Evolutionary conservation across 441 rosid genomes (phyloP).

Genomic region (Erysimum cheiri): DNA sequence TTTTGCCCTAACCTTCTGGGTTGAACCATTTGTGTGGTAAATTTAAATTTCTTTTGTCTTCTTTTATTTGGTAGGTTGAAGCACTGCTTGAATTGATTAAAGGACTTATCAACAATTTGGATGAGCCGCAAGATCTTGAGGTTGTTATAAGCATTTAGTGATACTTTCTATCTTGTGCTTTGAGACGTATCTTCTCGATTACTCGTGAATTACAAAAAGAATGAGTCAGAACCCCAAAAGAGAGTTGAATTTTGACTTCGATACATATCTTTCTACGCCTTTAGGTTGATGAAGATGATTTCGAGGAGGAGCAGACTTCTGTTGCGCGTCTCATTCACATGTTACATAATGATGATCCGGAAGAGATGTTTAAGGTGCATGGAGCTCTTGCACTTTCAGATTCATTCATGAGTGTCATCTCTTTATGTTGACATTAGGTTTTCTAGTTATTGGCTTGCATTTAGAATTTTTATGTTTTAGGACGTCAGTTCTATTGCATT

Average conservation of each 20-base stretch:
- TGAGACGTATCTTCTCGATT: conserved; percentile 20
- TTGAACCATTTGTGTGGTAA: conserved; percentile 32
- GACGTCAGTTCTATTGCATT: conserved; percentile 18
- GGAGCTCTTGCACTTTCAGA: conserved; percentile 31
- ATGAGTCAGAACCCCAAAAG: conserved; percentile 7
- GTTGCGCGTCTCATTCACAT: conserved; percentile 96
- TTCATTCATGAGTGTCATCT: conserved; percentile 26
- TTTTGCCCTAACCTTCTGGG: conserved; percentile 30
- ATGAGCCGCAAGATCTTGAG: conserved; percentile 57
- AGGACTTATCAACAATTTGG: conserved; percentile 93
- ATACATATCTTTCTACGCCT: conserved; percentile 18
- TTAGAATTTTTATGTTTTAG: conserved; percentile 13
- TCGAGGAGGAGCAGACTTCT: conserved; percentile 95
- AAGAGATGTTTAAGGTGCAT: conserved; percentile 96
- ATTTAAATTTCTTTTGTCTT: conserved; percentile 11
- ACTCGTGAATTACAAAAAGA: conserved; percentile 8
- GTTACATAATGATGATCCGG: conserved; percentile 83
- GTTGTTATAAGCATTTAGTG: conserved; percentile 59
- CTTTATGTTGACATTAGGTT: conserved; percentile 31
- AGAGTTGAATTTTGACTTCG: conserved; percentile 24
- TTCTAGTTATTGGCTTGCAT: conserved; percentile 36
- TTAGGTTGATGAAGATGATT: conserved; percentile 95
- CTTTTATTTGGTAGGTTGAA: conserved; percentile 67
- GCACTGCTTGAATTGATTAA: conserved; percentile 86
- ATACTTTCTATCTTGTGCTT: conserved; percentile 17